Percentiles rank a stretch among this genome's conserved stretches.
phyloP scores from a whole-genome alignment of 75 land plant species.

The Ceratopteris richardii region DNA sequence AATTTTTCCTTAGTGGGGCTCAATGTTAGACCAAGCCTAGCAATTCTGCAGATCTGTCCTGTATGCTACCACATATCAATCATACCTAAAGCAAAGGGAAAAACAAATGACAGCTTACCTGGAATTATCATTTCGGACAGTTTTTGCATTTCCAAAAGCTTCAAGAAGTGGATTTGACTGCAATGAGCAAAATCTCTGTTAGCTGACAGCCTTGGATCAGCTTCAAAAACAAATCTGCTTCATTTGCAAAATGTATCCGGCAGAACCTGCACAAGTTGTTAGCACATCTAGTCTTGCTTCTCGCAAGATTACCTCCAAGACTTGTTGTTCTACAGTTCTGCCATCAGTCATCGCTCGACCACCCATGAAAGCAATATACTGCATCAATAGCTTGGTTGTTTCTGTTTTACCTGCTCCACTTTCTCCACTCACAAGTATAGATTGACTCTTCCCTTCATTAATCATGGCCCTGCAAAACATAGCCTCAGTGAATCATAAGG shows the following conservation, averaged over 20 bases:
- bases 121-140: conserved; percentile 86
- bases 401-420: conserved; percentile 97
- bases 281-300: no score
- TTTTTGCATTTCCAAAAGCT: conserved; percentile 95
- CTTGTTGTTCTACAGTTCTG: conserved; percentile 84
- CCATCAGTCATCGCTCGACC: conserved; percentile 77
- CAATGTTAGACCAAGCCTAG: no score
- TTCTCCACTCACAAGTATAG: conserved; percentile 90
- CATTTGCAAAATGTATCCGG: no score
- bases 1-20: no score
- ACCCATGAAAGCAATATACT: conserved; percentile 90
- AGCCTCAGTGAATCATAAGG: no score
- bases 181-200: background rate
- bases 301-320: conserved; percentile 55
- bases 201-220: no score
- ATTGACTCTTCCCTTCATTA: conserved; percentile 68
- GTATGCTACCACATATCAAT: no score
- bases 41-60: no score
- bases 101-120: no score
- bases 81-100: no score
- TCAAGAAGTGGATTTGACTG: conserved; percentile 95
- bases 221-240: no score
- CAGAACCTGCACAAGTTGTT: no score
- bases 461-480: conserved; percentile 50
- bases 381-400: conserved; percentile 84